Evolutionary conservation across 2,329 filamentous ascomycete species (phyloP).

Genomic region (Truncatella angustata): DNA sequence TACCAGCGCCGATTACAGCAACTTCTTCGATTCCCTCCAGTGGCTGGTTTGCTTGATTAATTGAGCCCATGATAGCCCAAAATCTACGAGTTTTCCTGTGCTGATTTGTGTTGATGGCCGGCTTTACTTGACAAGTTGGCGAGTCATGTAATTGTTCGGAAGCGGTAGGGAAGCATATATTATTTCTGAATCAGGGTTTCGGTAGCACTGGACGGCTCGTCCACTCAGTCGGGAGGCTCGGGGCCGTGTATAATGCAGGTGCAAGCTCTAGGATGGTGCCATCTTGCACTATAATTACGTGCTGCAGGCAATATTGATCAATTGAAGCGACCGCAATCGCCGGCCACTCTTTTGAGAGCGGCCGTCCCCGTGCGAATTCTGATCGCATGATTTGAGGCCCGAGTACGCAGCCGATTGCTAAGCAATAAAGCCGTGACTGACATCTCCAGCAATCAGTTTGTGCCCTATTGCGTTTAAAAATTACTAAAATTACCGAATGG

Average conservation of each 20-base stretch:
- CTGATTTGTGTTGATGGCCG: background rate
- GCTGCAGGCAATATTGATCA: background rate
- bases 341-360: background rate
- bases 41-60: conserved; percentile 3
- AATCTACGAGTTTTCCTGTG: background rate
- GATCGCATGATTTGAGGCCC: background rate
- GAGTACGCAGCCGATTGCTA: no score
- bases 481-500: no score
- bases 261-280: background rate
- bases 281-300: conserved; percentile 3
- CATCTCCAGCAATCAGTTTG: no score
- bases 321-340: background rate
- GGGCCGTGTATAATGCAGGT: background rate
- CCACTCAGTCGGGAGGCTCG: background rate
- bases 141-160: background rate
- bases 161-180: no score
- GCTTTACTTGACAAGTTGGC: background rate
- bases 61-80: conserved; percentile 16
- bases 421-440: no score
- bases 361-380: background rate
- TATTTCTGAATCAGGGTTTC: no score
- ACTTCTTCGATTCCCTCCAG: conserved; percentile 34
- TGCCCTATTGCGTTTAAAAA: no score
- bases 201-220: no score
- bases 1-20: conserved; percentile 64